phyloP scores from a whole-genome alignment of 768 basidiomycete species.

The Glaciozyma martinii region DNA sequence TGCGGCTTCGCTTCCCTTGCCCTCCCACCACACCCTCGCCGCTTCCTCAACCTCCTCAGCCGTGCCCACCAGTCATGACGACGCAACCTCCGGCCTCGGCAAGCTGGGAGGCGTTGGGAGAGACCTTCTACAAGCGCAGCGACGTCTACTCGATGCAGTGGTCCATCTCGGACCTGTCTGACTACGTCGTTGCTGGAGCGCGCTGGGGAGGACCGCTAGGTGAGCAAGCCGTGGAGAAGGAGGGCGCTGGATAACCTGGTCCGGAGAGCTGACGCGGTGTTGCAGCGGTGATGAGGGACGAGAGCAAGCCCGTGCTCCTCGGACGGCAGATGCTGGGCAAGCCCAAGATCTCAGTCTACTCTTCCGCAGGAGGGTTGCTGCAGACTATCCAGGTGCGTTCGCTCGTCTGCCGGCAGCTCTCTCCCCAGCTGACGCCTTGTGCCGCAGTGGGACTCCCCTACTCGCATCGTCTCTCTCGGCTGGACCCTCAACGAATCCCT shows the following conservation, averaged over 20 bases:
- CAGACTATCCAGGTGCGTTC: conserved; percentile 41
- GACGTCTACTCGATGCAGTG: conserved; percentile 74
- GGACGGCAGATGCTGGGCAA: conserved; percentile 53
- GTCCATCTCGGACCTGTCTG: conserved; percentile 60
- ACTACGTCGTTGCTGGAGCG: conserved; percentile 72
- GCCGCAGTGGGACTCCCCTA: conserved; percentile 75
- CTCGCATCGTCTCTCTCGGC: conserved; percentile 57
- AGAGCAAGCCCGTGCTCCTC: conserved; percentile 65
- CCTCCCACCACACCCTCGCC: background rate
- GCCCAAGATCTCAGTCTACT: conserved; percentile 78
- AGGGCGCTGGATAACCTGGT: background rate
- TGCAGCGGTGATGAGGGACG: conserved; percentile 78
- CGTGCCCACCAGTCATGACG: background rate
- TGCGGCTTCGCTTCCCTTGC: too few species aligned
- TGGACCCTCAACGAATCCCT: conserved; percentile 57
- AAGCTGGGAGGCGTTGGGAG: conserved; percentile 81
- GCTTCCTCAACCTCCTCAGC: too few species aligned
- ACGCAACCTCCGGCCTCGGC: conserved; percentile 33
- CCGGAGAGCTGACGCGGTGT: background rate
- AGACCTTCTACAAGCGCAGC: conserved; percentile 69
- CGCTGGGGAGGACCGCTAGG: conserved; percentile 83
- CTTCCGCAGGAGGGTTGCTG: conserved; percentile 64
- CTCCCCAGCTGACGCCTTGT: conserved; percentile 1
- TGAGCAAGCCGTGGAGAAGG: conserved; percentile 38
- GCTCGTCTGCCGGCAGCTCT: conserved; percentile 3